Evolutionary conservation across 495 filamentous ascomycete genomes (phyloP).

Genomic region (Podospora pseudocomata): DNA sequence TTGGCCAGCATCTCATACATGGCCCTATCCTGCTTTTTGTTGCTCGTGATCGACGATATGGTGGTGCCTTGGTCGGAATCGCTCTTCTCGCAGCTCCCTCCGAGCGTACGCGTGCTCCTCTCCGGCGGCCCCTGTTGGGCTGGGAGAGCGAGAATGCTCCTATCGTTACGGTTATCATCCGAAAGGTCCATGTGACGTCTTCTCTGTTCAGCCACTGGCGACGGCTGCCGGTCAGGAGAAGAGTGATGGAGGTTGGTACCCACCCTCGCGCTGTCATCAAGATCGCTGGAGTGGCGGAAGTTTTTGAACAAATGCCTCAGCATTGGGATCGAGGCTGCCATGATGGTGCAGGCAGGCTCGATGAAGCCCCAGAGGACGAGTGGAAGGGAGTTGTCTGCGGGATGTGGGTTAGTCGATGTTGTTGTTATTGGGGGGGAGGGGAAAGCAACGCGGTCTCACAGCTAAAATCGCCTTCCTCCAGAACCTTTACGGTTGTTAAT

Average conservation of each 20-base stretch:
- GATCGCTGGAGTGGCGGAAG: conserved; percentile 1
- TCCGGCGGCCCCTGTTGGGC: not conserved
- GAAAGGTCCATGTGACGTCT: not conserved
- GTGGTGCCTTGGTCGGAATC: not conserved
- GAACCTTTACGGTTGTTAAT: conserved; percentile 17
- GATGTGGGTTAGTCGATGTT: not conserved
- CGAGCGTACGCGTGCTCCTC: not conserved
- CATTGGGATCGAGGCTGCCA: conserved; percentile 32
- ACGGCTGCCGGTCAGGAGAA: not conserved
- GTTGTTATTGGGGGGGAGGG: not conserved
- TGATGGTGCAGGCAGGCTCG: conserved; percentile 32
- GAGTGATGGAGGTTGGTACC: not conserved
- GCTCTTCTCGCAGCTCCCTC: not conserved
- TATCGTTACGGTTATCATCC: not conserved
- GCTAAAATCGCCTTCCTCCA: conserved; percentile 24
- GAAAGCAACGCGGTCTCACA: conserved; percentile 21
- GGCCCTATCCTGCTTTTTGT: not conserved
- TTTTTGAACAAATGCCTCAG: conserved; percentile 25
- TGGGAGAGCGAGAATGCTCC: conserved; percentile 1
- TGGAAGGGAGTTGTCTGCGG: conserved; percentile 21
- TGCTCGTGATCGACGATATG: not conserved
- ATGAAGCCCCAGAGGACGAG: conserved; percentile 30
- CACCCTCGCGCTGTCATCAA: not conserved
- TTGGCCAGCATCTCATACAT: not conserved
- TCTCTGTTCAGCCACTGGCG: not conserved